phyloP scores from a whole-genome alignment of 805 yeast genomes.

The Saturnispora ahearnii region DNA sequence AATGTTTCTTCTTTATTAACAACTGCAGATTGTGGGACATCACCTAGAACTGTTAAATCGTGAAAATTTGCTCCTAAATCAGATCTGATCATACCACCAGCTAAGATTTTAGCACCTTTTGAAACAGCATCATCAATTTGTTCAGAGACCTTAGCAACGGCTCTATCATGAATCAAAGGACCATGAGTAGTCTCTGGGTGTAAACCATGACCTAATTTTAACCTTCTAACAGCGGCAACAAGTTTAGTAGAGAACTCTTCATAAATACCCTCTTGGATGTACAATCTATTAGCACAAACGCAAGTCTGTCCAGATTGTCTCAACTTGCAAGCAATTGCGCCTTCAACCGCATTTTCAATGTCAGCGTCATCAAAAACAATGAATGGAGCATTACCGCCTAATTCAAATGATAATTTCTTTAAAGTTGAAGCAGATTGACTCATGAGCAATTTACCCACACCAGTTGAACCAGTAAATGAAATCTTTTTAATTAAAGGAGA shows the following conservation, averaged over 20 bases:
- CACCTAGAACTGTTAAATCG: conserved; percentile 63
- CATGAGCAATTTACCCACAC: conserved; percentile 73
- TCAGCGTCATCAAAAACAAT: conserved; percentile 83
- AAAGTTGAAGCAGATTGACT: conserved; percentile 78
- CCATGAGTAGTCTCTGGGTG: conserved; percentile 75
- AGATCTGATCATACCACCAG: conserved; percentile 47
- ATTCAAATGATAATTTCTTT: conserved; percentile 87
- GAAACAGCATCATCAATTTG: conserved; percentile 69
- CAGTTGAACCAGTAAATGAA: conserved; percentile 67
- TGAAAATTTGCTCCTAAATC: conserved; percentile 44
- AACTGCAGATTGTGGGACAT: conserved; percentile 55
- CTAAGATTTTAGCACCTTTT: conserved; percentile 72
- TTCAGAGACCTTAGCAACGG: conserved; percentile 65
- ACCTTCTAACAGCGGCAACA: conserved; percentile 42
- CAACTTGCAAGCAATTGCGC: conserved; percentile 75
- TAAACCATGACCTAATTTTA: conserved; percentile 75
- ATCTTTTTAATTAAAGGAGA: conserved; percentile 56
- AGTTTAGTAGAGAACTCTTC: conserved; percentile 63
- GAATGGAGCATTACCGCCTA: conserved; percentile 95
- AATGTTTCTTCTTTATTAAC: conserved; percentile 74
- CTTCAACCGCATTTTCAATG: conserved; percentile 62
- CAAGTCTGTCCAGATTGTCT: conserved; percentile 95
- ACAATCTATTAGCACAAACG: conserved; percentile 88
- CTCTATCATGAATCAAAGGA: conserved; percentile 79
- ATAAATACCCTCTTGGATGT: conserved; percentile 77